Evolutionary conservation across 441 rosid genomes (phyloP).

Genomic region (Syzygium malaccense): DNA sequence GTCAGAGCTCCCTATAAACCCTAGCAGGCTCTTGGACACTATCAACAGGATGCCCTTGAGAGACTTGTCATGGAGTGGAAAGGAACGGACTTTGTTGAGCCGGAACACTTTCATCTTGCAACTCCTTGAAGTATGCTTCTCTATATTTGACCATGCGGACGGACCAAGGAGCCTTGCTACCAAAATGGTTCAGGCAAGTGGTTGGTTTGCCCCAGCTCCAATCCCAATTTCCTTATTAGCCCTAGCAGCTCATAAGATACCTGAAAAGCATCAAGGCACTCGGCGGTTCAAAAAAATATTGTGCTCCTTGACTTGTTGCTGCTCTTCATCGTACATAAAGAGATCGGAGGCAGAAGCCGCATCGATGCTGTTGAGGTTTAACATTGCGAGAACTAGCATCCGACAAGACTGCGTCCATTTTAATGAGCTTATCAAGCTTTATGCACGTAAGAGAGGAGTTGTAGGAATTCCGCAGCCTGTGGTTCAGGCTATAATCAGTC

Average conservation of each 20-base stretch:
- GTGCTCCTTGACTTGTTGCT: slow-evolving; percentile 59
- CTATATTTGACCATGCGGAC: slow-evolving; percentile 88
- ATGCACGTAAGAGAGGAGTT: slow-evolving; percentile 44
- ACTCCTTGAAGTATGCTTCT: slow-evolving; percentile 89
- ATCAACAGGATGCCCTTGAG: slow-evolving; percentile 71
- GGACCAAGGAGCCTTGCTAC: slow-evolving; percentile 83
- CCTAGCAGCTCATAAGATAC: slow-evolving; percentile 71
- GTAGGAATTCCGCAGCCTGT: slow-evolving; percentile 45
- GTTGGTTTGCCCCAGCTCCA: slow-evolving; percentile 89
- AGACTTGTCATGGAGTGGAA: slow-evolving; percentile 52
- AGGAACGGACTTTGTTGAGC: slow-evolving; percentile 36
- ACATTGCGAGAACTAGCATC: slow-evolving; percentile 61
- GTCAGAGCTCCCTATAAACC: slow-evolving; percentile 83
- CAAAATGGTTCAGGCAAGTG: slow-evolving; percentile 77
- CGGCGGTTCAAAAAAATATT: slow-evolving; percentile 47
- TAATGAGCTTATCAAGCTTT: slow-evolving; percentile 63
- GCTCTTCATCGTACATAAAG: slow-evolving; percentile 48
- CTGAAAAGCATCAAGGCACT: slow-evolving; percentile 51
- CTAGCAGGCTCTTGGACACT: slow-evolving; percentile 80
- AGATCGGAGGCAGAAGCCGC: slow-evolving; percentile 75
- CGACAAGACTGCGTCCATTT: slow-evolving; percentile 54
- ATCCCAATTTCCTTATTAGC: slow-evolving; percentile 66
- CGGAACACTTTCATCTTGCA: slow-evolving; percentile 60
- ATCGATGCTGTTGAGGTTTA: slow-evolving; percentile 76
- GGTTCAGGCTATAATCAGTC: slow-evolving; percentile 65